Evolutionary conservation across 2,329 filamentous ascomycete genomes (phyloP).

Genomic region (Sporothrix curviconia): DNA sequence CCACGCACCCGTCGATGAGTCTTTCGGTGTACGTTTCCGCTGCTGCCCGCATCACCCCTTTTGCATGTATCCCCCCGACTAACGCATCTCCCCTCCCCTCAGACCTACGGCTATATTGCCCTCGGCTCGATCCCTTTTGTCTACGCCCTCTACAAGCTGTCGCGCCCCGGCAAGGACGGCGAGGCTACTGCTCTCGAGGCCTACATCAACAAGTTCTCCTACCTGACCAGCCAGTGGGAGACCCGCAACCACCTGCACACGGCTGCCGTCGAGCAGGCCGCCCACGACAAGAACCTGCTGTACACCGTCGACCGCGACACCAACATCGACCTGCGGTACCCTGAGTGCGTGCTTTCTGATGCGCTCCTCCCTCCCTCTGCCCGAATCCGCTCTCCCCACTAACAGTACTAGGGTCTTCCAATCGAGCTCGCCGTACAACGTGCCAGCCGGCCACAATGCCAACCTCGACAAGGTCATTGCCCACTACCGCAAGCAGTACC

Average conservation of each 20-base stretch:
- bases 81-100: background rate
- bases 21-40: conserved; percentile 46
- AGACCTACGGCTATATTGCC: conserved; percentile 45
- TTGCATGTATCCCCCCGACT: background rate
- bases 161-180: conserved; percentile 43
- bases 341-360: conserved; percentile 49
- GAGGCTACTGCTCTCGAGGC: conserved; percentile 40
- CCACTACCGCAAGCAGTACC: conserved; percentile 50
- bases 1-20: conserved; percentile 45
- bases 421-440: conserved; percentile 45
- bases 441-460: conserved; percentile 48
- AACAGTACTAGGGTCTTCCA: conserved; percentile 38
- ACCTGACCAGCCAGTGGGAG: conserved; percentile 44
- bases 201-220: conserved; percentile 41
- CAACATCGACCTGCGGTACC: conserved; percentile 47
- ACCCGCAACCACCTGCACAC: conserved; percentile 48
- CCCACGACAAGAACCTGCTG: conserved; percentile 51
- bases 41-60: too few relatives aligned
- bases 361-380: too few relatives aligned
- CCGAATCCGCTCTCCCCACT: too few relatives aligned
- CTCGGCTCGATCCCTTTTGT: conserved; percentile 39
- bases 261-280: conserved; percentile 48
- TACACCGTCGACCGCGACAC: conserved; percentile 38
- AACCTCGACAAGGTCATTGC: conserved; percentile 51
- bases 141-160: conserved; percentile 42